Evolutionary conservation across 1,284 basidiomycete species (phyloP), one percentile per base, ranked within the genome.

Genomic region (Nidula niveotomentosa): DNA sequence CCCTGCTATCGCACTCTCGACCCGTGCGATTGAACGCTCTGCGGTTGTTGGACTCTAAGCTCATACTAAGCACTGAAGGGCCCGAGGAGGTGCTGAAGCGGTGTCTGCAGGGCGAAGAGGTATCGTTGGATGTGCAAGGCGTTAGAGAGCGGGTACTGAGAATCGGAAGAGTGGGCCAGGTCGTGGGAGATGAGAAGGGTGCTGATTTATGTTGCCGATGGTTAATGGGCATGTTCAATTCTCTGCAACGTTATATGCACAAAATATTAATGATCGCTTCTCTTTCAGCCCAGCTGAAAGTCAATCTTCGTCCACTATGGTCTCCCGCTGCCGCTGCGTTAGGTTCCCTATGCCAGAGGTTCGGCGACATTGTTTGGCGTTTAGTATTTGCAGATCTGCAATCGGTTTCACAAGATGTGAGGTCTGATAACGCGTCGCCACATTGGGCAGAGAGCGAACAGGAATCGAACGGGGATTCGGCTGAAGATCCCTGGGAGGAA

Each of bases 301-400:
- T 97, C 61, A 94, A 94, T 68, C 76, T 97, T 48, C 83, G 92
- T 36, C 96, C 96, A 0, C 65, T 96, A 9, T 98, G 94, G 90
- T 80, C 83, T 5, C 89, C 94, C n/a, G 84, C 93, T 1, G 81
- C 86, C 13, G 79, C 81, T 6, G 86, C 90, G 0, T 71, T 98
- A 1, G 79, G 83, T 0, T 72, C 76, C 0, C 68, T 94, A 37
- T 73, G 84, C 0, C 75, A 79, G 36, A 72, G 81, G 17, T 86
- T 86, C 58, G 85, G 83, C 0, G 85, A 92, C 59, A 57, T 79
- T 0, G 82, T 94, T 0, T 97, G 95, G 95, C 56, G 64, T 1
- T 67, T 87, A 6, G 62, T 93, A 6, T 94, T 91, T 65, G 67
- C 67, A 1, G 86, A 95, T 63, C 57, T 95, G 55, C 65, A 76